Evolutionary conservation across 306 rosid species (phyloP).

Genomic region (Pterocarpus macrocarpus): DNA sequence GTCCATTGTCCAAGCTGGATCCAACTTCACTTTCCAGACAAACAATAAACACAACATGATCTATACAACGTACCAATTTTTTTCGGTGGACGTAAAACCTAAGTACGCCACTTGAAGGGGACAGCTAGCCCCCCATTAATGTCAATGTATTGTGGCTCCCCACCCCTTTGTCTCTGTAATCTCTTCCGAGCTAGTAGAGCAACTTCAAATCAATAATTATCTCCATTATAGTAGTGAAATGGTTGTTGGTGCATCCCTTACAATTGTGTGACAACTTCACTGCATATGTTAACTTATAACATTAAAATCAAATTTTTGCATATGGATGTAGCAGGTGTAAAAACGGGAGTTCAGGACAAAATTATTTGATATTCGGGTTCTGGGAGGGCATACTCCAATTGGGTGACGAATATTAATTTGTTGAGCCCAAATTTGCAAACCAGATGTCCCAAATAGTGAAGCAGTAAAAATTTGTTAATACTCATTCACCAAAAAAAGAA

Average conservation of each 20-base stretch:
- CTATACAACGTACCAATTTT: background rate
- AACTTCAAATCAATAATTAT: background rate
- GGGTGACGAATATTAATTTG: too few species aligned
- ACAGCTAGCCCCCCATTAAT: background rate
- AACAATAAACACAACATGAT: background rate
- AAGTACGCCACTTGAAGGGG: background rate
- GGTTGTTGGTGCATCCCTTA: background rate
- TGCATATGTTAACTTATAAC: background rate
- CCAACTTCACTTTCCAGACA: background rate
- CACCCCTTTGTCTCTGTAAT: too few species aligned
- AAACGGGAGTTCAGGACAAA: background rate
- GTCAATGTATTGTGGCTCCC: too few species aligned
- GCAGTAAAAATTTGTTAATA: too few species aligned
- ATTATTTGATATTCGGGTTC: too few species aligned
- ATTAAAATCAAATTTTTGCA: background rate
- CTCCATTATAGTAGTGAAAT: background rate
- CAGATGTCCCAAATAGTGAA: background rate
- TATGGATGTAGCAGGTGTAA: background rate
- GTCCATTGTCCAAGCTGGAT: background rate
- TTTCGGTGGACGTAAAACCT: background rate
- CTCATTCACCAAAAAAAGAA: too few species aligned
- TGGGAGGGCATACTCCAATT: too few species aligned
- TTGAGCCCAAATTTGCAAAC: too few species aligned
- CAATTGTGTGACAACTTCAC: background rate
- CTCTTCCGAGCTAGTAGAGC: background rate